A percentile compares a stretch with the other conserved stretches of the same genome.
phyloP scores from a whole-genome alignment of 2,329 filamentous ascomycete genomes.

The Pseudocercospora cruenta region DNA sequence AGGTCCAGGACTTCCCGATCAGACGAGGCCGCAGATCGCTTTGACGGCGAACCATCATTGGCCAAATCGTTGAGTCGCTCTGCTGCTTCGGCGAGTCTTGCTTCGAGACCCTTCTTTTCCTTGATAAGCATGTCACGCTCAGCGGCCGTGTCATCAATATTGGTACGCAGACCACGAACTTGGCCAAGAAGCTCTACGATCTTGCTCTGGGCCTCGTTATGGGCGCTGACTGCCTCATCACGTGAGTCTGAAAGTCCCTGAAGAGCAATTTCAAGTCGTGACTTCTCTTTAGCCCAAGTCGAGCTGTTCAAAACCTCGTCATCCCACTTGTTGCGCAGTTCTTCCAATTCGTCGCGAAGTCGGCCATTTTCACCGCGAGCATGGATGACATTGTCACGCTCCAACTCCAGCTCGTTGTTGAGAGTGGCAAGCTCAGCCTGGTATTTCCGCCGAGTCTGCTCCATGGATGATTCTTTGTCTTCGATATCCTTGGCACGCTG shows the following conservation, averaged over 20 bases:
- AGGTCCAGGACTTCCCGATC: constrained; percentile 89
- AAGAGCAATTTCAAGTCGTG: constrained; percentile 84
- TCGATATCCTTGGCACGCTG: constrained; percentile 95
- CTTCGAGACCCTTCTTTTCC: constrained; percentile 88
- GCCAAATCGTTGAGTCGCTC: constrained; percentile 81
- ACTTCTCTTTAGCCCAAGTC: constrained; percentile 98
- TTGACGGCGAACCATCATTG: constrained; percentile 78
- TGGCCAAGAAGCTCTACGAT: constrained; percentile 89
- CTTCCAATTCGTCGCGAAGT: constrained; percentile 93
- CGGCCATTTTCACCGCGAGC: constrained; percentile 81
- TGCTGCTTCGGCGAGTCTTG: constrained; percentile 82
- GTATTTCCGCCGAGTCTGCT: constrained; percentile 97
- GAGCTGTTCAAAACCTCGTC: constrained; percentile 97
- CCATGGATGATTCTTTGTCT: constrained; percentile 93
- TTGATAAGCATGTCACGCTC: constrained; percentile 83
- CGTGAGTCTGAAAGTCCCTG: constrained; percentile 87
- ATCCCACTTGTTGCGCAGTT: constrained; percentile 94
- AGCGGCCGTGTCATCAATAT: constrained; percentile 80
- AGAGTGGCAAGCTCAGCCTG: constrained; percentile 88
- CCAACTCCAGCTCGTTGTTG: constrained; percentile 89
- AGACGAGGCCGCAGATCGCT: constrained; percentile 85
- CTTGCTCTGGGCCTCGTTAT: constrained; percentile 93
- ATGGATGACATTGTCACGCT: constrained; percentile 86
- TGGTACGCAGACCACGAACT: constrained; percentile 79
- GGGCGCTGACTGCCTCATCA: constrained; percentile 88